Evolutionary conservation across 192 early-diverging fungal genomes (phyloP).

Genomic region (Podila clonocystis): DNA sequence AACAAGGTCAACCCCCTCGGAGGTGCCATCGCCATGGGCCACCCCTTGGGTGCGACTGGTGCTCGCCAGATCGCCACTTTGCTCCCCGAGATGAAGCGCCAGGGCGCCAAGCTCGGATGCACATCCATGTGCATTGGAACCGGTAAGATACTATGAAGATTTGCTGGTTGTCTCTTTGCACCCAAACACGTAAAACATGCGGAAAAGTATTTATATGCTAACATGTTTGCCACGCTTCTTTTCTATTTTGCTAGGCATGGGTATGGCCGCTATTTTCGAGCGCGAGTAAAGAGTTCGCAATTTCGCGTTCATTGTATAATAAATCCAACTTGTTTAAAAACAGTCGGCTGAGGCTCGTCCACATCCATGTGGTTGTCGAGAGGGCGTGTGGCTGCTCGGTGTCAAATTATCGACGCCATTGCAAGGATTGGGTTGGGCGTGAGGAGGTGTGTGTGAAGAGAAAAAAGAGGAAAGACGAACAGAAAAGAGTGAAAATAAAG

Average conservation of each 20-base stretch:
- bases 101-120: constrained; percentile 72
- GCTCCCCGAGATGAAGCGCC: constrained; percentile 90
- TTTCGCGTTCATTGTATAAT: neutral
- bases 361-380: no score
- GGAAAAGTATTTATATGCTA: no score
- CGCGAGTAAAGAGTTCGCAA: constrained; percentile 25
- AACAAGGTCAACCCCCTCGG: constrained; percentile 98
- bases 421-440: no score
- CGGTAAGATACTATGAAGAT: constrained; percentile 10
- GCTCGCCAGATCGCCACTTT: constrained; percentile 97
- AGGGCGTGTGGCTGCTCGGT: no score
- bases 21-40: constrained; percentile 98
- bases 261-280: constrained; percentile 50
- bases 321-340: neutral
- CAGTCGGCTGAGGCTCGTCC: no score
- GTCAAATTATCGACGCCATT: no score
- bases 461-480: no score
- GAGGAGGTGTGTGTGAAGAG: no score
- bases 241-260: constrained; percentile 11
- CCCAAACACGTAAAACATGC: no score
- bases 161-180: no score
- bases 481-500: no score
- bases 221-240: no score
- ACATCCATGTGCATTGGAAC: constrained; percentile 59
- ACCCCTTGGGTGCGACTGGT: constrained; percentile 88